Evolutionary conservation across 2,329 filamentous ascomycete species (phyloP), one percentile per base, ranked within the genome.

Genomic region (Blastomyces gilchristii): DNA sequence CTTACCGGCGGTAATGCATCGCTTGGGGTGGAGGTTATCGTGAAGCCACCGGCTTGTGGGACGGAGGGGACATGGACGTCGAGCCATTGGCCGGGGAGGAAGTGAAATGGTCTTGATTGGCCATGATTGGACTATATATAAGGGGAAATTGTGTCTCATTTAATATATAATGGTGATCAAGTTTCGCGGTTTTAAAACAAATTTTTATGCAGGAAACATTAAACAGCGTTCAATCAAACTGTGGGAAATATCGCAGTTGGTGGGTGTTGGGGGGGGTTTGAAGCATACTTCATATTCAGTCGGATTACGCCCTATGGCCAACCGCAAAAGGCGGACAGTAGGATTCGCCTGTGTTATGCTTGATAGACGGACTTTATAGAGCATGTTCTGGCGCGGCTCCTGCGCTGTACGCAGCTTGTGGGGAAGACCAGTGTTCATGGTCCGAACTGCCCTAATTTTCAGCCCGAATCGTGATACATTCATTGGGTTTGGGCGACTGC

Each of bases 41-140:
- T 96, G 79, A 96, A 96, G 63, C 91, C 91, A 43, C 91, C 91
- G 3, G 90, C 86, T 72, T 87, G 85, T 53, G 81, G 70, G 54
- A 90, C 77, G 47, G 78, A 79, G 1, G 91, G 90, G 61, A 91
- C 83, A 72, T 88, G 87, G 7, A 91, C 86, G 73, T 96, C 91
- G 63, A 96, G 82, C 90, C 91, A 96, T 79, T 96, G 91, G 62
- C 91, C 91, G 5, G 91, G 85, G 6, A 86, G 80, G 75, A 94
- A 95, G 81, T 89, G 74, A 53, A 76, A 71, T 64, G 70, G 72
- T 70, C 62, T 68, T 45, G 41, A 59, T n/a, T n/a, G 25, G 31
- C 9, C 8, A 5, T 25, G 28, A 67, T 67, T 69, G 65, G 65
- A 22, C 58, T 11, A 54, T 59, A 45, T 60, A 31, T 60, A 47